Evolutionary conservation across 768 basidiomycete genomes (phyloP).

Genomic region (Leccinum rimulosum): DNA sequence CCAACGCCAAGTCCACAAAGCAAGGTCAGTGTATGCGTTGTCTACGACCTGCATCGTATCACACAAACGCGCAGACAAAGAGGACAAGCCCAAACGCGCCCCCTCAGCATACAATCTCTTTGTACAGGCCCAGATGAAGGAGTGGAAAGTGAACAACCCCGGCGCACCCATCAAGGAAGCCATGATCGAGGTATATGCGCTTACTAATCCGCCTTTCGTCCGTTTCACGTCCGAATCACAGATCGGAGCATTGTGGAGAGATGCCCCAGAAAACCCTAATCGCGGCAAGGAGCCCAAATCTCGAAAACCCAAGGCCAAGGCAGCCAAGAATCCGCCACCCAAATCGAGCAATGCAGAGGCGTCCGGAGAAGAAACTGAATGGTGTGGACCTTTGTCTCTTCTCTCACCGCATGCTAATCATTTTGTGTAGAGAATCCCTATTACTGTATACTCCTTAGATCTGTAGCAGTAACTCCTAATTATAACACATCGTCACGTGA

Average conservation of each 20-base stretch:
- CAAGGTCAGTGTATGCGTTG: constrained; percentile 28
- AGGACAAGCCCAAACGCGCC: constrained; percentile 53
- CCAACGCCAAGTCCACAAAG: constrained; percentile 44
- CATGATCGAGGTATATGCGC: constrained; percentile 41
- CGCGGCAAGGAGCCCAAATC: constrained; percentile 51
- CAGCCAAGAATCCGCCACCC: constrained; percentile 15
- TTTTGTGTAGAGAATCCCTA: neutral
- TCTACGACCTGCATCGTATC: neutral
- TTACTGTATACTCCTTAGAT: neutral
- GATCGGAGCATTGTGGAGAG: constrained; percentile 57
- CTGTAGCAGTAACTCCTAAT: neutral
- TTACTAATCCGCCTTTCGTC: constrained; percentile 1
- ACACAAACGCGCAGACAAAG: constrained; percentile 29
- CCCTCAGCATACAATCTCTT: constrained; percentile 60
- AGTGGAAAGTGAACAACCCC: constrained; percentile 53
- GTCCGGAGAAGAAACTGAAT: constrained; percentile 25
- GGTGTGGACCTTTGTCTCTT: neutral
- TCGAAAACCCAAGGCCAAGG: constrained; percentile 42
- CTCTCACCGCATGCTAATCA: neutral
- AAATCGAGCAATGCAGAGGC: constrained; percentile 23
- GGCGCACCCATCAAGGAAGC: constrained; percentile 50
- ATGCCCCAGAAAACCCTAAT: constrained; percentile 64
- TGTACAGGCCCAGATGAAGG: constrained; percentile 54
- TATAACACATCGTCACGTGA: constrained; percentile 16
- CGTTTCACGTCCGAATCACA: constrained; percentile 24